A percentile compares a stretch with the other conserved stretches of the same genome.
phyloP scores from a whole-genome alignment of 1,284 basidiomycete species.

The Clitocybe nebularis region DNA sequence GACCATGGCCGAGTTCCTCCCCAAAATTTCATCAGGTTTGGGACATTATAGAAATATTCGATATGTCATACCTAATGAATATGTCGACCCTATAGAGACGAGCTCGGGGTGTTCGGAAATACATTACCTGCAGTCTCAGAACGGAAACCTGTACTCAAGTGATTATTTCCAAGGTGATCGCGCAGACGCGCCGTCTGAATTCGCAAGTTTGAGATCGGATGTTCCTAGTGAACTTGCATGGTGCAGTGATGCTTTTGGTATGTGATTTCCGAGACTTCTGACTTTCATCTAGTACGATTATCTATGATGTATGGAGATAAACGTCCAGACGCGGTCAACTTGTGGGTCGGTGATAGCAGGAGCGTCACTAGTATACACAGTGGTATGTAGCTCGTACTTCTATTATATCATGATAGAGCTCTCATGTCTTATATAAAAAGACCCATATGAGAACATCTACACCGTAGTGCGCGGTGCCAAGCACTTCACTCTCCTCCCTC shows the following conservation, averaged over 20 bases:
- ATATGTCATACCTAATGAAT: background rate
- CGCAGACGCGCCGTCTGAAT: slow-evolving; percentile 46
- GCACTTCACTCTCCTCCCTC: slow-evolving; percentile 81
- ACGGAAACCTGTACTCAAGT: slow-evolving; percentile 76
- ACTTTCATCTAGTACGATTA: slow-evolving; percentile 6
- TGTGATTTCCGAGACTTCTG: slow-evolving; percentile 33
- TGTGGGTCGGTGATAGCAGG: slow-evolving; percentile 81
- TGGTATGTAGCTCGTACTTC: too few relatives aligned
- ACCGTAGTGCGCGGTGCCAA: slow-evolving; percentile 81
- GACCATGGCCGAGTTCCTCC: slow-evolving; percentile 58
- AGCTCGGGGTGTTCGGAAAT: slow-evolving; percentile 35
- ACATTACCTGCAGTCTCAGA: slow-evolving; percentile 85
- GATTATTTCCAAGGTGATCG: slow-evolving; percentile 33
- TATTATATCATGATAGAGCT: too few relatives aligned
- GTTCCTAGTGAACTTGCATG: slow-evolving; percentile 67
- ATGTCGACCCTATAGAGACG: background rate
- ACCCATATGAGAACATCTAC: slow-evolving; percentile 93
- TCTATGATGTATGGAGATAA: slow-evolving; percentile 41
- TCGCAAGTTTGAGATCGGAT: slow-evolving; percentile 55
- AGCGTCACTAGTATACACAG: slow-evolving; percentile 85
- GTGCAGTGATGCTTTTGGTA: slow-evolving; percentile 78
- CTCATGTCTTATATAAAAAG: slow-evolving; percentile 32
- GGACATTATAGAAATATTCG: background rate
- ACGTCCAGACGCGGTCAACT: slow-evolving; percentile 82
- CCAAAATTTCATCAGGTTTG: slow-evolving; percentile 35